phyloP scores from a whole-genome alignment of 768 basidiomycete genomes.

The Rubroboletus pulcherrimus region DNA sequence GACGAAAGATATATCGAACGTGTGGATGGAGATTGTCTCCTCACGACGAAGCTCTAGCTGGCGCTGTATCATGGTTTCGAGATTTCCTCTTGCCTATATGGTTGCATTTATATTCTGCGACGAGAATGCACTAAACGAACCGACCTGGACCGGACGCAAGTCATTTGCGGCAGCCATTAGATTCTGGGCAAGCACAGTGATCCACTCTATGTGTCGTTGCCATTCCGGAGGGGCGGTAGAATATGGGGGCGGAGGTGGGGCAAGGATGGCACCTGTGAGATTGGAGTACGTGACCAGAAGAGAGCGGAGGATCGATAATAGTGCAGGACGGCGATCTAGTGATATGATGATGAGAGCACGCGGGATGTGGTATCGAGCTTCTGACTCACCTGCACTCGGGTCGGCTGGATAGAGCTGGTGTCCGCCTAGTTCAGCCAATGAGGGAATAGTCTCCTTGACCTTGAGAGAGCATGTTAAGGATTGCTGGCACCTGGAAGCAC shows the following conservation, averaged over 20 bases:
- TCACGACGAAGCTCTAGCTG: constrained; percentile 71
- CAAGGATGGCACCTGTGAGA: constrained; percentile 64
- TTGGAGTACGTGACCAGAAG: constrained; percentile 77
- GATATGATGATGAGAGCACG: constrained; percentile 6
- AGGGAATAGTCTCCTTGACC: constrained; percentile 82
- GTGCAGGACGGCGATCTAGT: constrained; percentile 72
- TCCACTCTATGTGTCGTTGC: constrained; percentile 76
- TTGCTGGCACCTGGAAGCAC: constrained; percentile 9
- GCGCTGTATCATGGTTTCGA: constrained; percentile 77
- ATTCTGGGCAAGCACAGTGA: constrained; percentile 76
- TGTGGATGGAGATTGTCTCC: constrained; percentile 66
- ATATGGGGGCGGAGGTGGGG: constrained; percentile 53
- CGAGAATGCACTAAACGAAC: constrained; percentile 10
- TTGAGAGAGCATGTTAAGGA: constrained; percentile 29
- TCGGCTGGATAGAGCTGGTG: constrained; percentile 77
- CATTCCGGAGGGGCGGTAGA: constrained; percentile 57
- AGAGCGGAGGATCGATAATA: constrained; percentile 68
- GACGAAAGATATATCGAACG: constrained; percentile 42
- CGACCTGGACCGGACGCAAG: constrained; percentile 80
- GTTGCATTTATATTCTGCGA: neutral
- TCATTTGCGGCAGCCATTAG: constrained; percentile 90
- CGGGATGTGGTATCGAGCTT: neutral
- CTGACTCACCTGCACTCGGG: constrained; percentile 57
- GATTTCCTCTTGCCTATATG: constrained; percentile 67
- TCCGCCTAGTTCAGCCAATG: constrained; percentile 77